Base-by-base conservation (phyloP, 2,329 filamentous ascomycete genomes). In the Parascedosporium putredinis region DNA sequence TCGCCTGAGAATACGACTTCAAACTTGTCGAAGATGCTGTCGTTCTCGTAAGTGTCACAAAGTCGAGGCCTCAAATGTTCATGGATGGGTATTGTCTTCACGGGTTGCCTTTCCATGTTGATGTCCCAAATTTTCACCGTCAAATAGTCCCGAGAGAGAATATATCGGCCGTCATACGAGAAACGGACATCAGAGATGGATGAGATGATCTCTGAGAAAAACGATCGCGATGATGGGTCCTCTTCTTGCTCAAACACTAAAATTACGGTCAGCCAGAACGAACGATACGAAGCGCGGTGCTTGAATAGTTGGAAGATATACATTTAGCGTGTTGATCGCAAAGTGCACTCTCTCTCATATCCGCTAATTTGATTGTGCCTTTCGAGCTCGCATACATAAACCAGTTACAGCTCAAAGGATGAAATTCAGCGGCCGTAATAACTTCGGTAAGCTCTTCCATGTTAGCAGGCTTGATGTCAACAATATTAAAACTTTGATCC, bases 381-480 rank as follows among this genome's bases (percentile, higher is more conserved):
- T 98, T 98, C 52, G 90, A 96, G 68, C 91, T 97, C 59, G 93
- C 93, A 66, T 97, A 98, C 91, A 98, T 98, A 73, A 98, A 97
- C 89, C 88, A 95, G 70, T 98, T 97, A 77, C 93, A 98, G 74
- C 90, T 95, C 61, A 84, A 75, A 5, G 93, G 93, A 64, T 98
- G 93, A 62, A 98, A 98, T 64, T 98, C 93, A 49, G 93, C 93
- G 38, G 93, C 93, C 10, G 93, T 98, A 63, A 98, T 97, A 58
- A 98, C 93, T 68, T 98, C 93, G 1, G 93, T 98, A 56, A 98
- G 76, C 72, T 98, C 93, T 69, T 98, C 93, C 93, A 98, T 98
- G 67, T 98, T 98, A 36, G 93, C 93, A 7, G 93, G 93, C 69
- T 98, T 98, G 75, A 98, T 98, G 67, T 98, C 93, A 54, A 98